phyloP scores from a whole-genome alignment of 2,329 filamentous ascomycete genomes.

The Ascomycota sp. region DNA sequence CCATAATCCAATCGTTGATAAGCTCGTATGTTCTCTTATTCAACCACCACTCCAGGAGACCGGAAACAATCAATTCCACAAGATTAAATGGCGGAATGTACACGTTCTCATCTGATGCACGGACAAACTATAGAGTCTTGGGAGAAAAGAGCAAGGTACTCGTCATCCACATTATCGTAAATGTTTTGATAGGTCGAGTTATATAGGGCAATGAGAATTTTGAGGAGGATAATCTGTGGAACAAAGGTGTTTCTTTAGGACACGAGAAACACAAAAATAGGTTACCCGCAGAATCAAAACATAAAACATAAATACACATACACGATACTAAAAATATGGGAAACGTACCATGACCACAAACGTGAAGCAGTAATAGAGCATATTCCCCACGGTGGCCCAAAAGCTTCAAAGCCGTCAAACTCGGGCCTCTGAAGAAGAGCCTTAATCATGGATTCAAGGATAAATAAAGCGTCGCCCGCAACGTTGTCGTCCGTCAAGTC shows the following conservation, averaged over 20 bases:
- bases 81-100: slow-evolving; percentile 94
- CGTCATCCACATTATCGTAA: slow-evolving; percentile 80
- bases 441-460: slow-evolving; percentile 68
- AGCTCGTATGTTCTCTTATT: slow-evolving; percentile 49
- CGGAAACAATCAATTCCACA: slow-evolving; percentile 63
- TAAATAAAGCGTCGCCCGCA: slow-evolving; percentile 49
- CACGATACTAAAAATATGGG: slow-evolving; percentile 1
- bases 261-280: too few relatives aligned
- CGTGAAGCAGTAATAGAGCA: slow-evolving; percentile 94
- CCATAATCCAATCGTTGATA: slow-evolving; percentile 82
- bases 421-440: slow-evolving; percentile 83
- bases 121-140: slow-evolving; percentile 95
- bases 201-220: slow-evolving; percentile 92
- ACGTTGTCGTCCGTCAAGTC: slow-evolving; percentile 60
- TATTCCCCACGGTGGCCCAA: slow-evolving; percentile 85
- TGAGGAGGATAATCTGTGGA: slow-evolving; percentile 52
- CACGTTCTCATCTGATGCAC: slow-evolving; percentile 93
- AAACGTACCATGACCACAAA: slow-evolving; percentile 75
- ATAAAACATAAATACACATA: too few relatives aligned
- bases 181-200: slow-evolving; percentile 94
- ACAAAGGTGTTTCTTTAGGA: too few relatives aligned
- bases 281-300: too few relatives aligned
- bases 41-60: slow-evolving; percentile 91
- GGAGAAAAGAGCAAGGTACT: slow-evolving; percentile 82
- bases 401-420: slow-evolving; percentile 72